Percentiles rank a stretch among this genome's conserved stretches.
Evolutionary conservation across 2,329 filamentous ascomycete species (phyloP).

Genomic region (Cryoendolithus antarcticus): DNA sequence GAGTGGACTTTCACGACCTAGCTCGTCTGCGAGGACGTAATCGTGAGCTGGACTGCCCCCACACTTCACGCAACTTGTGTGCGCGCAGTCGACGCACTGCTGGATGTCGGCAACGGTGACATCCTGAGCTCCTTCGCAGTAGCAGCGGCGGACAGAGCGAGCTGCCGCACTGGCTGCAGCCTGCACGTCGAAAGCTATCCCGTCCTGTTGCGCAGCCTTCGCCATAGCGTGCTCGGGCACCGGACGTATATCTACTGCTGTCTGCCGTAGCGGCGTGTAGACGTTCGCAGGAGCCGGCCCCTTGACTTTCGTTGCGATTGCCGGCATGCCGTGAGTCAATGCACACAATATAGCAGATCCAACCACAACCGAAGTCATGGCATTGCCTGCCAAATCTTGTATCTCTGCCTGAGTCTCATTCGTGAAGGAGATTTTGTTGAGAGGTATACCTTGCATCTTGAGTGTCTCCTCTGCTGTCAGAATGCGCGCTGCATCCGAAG

Average conservation of each 20-base stretch:
- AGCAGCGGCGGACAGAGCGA: slow-evolving; percentile 27
- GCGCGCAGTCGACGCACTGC: slow-evolving; percentile 39
- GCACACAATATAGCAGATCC: slow-evolving; percentile 49
- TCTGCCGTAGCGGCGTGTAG: too few relatives aligned
- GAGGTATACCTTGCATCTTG: slow-evolving; percentile 55
- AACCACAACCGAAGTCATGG: slow-evolving; percentile 65
- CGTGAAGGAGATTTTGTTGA: slow-evolving; percentile 49
- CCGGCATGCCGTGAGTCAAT: slow-evolving; percentile 33
- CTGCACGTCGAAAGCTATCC: too few relatives aligned
- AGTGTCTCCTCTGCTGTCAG: slow-evolving; percentile 53
- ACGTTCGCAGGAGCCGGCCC: too few relatives aligned
- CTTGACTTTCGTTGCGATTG: too few relatives aligned
- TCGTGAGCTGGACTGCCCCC: slow-evolving; percentile 41
- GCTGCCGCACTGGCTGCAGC: too few relatives aligned
- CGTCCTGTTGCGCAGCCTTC: too few relatives aligned
- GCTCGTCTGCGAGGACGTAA: slow-evolving; percentile 20
- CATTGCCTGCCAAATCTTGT: slow-evolving; percentile 64
- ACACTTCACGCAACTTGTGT: slow-evolving; percentile 44
- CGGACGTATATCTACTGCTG: too few relatives aligned
- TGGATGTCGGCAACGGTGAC: slow-evolving; percentile 30
- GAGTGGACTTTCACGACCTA: slow-evolving; percentile 1
- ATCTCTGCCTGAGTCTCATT: slow-evolving; percentile 46
- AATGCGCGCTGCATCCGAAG: slow-evolving; percentile 47
- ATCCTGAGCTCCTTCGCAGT: slow-evolving; percentile 41
- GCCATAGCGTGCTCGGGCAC: too few relatives aligned